Conservation (phyloP, 1,139 yeast genomes). For the Arxiozyma bovina region DNA sequence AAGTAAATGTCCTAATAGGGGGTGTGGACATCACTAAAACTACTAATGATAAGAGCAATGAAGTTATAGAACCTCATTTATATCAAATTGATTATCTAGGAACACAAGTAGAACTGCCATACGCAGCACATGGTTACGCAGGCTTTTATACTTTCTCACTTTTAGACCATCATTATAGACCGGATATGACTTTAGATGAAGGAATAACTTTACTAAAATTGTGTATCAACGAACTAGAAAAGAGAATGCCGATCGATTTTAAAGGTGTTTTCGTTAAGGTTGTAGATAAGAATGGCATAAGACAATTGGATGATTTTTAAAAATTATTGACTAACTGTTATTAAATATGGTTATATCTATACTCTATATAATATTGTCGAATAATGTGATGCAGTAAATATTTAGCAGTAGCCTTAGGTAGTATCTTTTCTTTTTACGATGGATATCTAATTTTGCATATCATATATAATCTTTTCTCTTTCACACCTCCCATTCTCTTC, state of each 20-base stretch:
- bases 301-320: constrained; percentile 32
- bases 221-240: constrained; percentile 71
- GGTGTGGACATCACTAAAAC: constrained; percentile 62
- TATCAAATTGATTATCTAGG: constrained; percentile 94
- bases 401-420: background rate
- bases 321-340: background rate
- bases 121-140: constrained; percentile 96
- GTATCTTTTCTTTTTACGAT: no score
- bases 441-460: no score
- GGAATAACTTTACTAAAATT: constrained; percentile 66
- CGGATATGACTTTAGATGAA: constrained; percentile 67
- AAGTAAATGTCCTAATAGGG: constrained; percentile 79
- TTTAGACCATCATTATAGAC: constrained; percentile 81
- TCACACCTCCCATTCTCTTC: no score
- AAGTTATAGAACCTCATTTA: constrained; percentile 44
- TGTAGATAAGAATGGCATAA: constrained; percentile 65
- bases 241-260: constrained; percentile 92
- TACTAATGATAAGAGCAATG: constrained; percentile 13
- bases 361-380: no score
- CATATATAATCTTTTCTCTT: no score
- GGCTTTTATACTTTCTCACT: constrained; percentile 87
- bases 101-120: constrained; percentile 81
- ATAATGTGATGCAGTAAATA: background rate
- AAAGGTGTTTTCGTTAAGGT: constrained; percentile 79
- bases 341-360: background rate